These are phyloP conservation scores for Lipomyces japonicus DNA, from an alignment of 805 yeast genomes.

Conservation along the genomic window DNA sequence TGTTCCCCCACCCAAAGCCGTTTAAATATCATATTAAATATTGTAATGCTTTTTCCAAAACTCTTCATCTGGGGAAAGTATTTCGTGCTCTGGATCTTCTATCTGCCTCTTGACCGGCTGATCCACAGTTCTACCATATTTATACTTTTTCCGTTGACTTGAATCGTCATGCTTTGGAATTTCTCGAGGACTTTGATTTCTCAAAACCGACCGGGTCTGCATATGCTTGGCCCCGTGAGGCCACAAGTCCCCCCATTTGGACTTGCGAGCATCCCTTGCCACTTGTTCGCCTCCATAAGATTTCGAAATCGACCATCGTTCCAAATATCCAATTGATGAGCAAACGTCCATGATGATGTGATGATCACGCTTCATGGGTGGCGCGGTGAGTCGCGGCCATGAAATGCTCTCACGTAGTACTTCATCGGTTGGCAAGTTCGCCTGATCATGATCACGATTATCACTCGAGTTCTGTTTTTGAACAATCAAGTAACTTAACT, in stretches of 20 bases:
- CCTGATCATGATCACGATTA: background rate
- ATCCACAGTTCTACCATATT: background rate
- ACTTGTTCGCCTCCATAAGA: constrained; percentile 56
- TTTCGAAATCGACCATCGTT: constrained; percentile 83
- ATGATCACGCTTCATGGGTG: constrained; percentile 74
- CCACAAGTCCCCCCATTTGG: constrained; percentile 85
- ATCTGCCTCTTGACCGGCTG: background rate
- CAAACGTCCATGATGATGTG: constrained; percentile 79
- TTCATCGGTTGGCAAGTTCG: background rate
- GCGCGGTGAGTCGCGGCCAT: constrained; percentile 71
- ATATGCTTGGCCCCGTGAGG: constrained; percentile 58
- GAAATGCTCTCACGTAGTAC: constrained; percentile 34
- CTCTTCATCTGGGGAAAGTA: background rate
- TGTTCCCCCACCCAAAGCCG: too few species aligned
- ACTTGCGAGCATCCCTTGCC: constrained; percentile 88
- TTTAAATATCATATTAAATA: background rate
- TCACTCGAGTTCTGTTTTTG: constrained; percentile 50
- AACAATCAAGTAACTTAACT: constrained; percentile 63
- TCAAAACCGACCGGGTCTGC: background rate
- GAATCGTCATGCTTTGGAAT: background rate
- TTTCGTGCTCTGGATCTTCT: background rate
- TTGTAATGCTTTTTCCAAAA: constrained; percentile 12
- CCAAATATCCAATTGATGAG: constrained; percentile 72
- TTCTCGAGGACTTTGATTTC: background rate
- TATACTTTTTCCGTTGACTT: background rate